These are phyloP conservation scores for Volvariella surrecta DNA, from an alignment of 1,284 basidiomycete genomes.

Conservation along the genomic window DNA sequence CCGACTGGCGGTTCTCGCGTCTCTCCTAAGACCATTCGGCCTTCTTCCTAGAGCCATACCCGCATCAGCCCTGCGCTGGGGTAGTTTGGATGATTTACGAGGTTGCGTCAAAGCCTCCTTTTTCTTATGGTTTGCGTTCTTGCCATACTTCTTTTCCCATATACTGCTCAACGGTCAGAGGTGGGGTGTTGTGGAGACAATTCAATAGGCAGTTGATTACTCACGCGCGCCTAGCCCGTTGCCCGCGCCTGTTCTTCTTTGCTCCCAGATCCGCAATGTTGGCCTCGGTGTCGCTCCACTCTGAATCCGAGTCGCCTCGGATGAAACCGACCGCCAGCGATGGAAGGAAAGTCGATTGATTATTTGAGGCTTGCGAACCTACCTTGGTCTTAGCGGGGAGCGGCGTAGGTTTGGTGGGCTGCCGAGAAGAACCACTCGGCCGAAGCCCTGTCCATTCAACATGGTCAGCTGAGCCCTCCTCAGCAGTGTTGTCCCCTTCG, in stretches of 20 bases:
- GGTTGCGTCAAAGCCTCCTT: conserved; percentile 36
- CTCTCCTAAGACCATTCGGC: not conserved
- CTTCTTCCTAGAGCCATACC: conserved; percentile 11
- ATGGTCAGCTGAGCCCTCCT: conserved; percentile 10
- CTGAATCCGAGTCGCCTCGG: conserved; percentile 73
- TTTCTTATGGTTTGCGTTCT: conserved; percentile 85
- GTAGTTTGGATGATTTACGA: conserved; percentile 9
- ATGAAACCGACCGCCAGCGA: conserved; percentile 82
- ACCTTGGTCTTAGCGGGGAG: conserved; percentile 10
- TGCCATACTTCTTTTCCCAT: conserved; percentile 96
- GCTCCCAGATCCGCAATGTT: conserved; percentile 43
- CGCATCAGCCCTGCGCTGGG: conserved; percentile 1
- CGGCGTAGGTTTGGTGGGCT: conserved; percentile 8
- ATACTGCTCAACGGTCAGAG: conserved; percentile 47
- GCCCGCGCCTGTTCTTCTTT: conserved; percentile 87
- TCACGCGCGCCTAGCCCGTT: conserved; percentile 86
- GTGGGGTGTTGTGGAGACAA: conserved; percentile 7
- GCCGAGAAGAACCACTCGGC: conserved; percentile 6
- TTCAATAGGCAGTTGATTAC: conserved; percentile 24
- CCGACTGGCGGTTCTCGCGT: not conserved
- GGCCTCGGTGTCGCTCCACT: conserved; percentile 65
- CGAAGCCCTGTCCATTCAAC: conserved; percentile 1
- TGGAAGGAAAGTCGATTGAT: conserved; percentile 76
- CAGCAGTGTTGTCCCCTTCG: conserved; percentile 14
- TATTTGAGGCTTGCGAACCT: conserved; percentile 16